phyloP scores from a whole-genome alignment of 257 asterid species.

The Primulina tabacum region DNA sequence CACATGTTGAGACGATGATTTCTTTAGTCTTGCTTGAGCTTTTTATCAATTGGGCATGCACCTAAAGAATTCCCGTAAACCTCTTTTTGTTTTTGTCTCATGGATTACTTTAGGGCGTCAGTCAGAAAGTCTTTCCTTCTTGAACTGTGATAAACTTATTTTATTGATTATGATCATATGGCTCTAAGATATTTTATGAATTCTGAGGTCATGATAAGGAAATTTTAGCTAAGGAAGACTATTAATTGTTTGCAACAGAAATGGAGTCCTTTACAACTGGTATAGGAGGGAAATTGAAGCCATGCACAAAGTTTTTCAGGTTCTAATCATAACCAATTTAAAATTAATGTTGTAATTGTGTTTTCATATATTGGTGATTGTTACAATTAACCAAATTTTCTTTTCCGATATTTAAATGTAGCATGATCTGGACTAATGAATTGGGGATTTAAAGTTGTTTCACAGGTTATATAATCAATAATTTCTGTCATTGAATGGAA shows the following conservation, averaged over 20 bases:
- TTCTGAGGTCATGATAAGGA: conserved; percentile 32
- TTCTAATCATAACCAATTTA: conserved; percentile 71
- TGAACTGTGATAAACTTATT: not conserved
- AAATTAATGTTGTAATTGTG: conserved; percentile 25
- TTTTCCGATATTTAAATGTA: conserved; percentile 12
- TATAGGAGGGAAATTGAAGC: conserved; percentile 92
- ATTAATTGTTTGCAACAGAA: conserved; percentile 75
- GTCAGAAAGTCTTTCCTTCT: not conserved
- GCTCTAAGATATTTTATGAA: conserved; percentile 27
- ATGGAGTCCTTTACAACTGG: conserved; percentile 71
- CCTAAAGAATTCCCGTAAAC: too few relatives aligned
- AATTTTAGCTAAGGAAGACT: conserved; percentile 45
- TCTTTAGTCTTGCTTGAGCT: too few relatives aligned
- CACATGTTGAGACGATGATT: too few relatives aligned
- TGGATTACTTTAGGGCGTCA: too few relatives aligned
- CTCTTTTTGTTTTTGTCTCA: too few relatives aligned
- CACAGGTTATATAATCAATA: conserved; percentile 51
- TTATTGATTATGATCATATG: conserved; percentile 18
- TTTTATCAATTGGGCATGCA: too few relatives aligned
- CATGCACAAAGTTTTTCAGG: conserved; percentile 95
- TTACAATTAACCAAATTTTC: not conserved
- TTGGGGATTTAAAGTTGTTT: conserved; percentile 48
- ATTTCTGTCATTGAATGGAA: conserved; percentile 29
- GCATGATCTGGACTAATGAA: conserved; percentile 46
- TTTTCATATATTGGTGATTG: not conserved